These are phyloP conservation scores for Aspergillus ibericus DNA, from an alignment of 2,329 filamentous ascomycete genomes.

Conservation along the genomic window DNA sequence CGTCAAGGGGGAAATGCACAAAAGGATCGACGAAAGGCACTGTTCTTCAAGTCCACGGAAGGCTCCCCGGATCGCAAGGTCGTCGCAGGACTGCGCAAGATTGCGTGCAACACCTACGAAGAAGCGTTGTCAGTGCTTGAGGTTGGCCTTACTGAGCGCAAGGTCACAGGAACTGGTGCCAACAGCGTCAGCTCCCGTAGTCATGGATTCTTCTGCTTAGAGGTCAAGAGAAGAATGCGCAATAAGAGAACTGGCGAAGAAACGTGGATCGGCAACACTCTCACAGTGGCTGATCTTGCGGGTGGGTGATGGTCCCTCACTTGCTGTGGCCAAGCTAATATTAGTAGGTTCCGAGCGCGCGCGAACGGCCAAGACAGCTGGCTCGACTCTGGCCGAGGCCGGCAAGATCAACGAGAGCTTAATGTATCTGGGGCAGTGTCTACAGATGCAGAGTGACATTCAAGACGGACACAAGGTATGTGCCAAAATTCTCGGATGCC, in stretches of 20 bases:
- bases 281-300: slow-evolving; percentile 89
- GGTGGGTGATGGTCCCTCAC: slow-evolving; percentile 49
- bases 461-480: slow-evolving; percentile 71
- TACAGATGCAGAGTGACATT: slow-evolving; percentile 88
- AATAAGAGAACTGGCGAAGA: slow-evolving; percentile 53
- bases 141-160: slow-evolving; percentile 80
- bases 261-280: slow-evolving; percentile 71
- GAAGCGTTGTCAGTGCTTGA: slow-evolving; percentile 90
- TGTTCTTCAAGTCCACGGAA: slow-evolving; percentile 92
- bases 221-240: slow-evolving; percentile 76
- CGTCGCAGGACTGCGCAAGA: slow-evolving; percentile 85
- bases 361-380: slow-evolving; percentile 88
- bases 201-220: slow-evolving; percentile 94
- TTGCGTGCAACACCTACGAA: slow-evolving; percentile 76
- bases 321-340: slow-evolving; percentile 13
- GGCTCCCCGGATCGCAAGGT: slow-evolving; percentile 87
- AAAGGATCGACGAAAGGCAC: slow-evolving; percentile 73
- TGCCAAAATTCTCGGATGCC: not conserved
- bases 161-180: slow-evolving; percentile 85
- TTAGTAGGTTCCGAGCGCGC: slow-evolving; percentile 75
- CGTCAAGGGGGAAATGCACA: slow-evolving; percentile 49
- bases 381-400: slow-evolving; percentile 87
- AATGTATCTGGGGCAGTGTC: slow-evolving; percentile 96
- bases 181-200: slow-evolving; percentile 91
- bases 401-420: slow-evolving; percentile 98